Percentiles rank a stretch among this genome's conserved stretches.
phyloP scores from a whole-genome alignment of 768 basidiomycete species.

The Hygrocybe coccinea region DNA sequence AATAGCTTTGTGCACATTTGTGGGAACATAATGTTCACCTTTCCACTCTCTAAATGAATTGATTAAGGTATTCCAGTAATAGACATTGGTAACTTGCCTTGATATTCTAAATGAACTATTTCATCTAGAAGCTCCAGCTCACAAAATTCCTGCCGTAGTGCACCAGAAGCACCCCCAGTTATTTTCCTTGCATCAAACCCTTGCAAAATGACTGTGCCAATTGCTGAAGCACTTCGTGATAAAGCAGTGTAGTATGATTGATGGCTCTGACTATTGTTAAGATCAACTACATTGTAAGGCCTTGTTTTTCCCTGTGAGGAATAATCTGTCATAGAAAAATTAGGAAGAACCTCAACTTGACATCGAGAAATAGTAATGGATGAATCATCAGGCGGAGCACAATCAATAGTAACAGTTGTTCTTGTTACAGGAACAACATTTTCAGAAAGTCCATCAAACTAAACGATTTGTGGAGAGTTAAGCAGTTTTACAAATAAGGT shows the following conservation, averaged over 20 bases:
- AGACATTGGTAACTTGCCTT: constrained; percentile 2
- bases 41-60: neutral
- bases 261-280: constrained; percentile 14
- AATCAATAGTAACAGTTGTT: constrained; percentile 6
- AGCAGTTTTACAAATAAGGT: constrained; percentile 17
- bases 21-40: constrained; percentile 4
- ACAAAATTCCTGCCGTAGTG: constrained; percentile 18
- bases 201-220: constrained; percentile 25
- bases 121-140: constrained; percentile 21
- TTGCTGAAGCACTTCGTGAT: constrained; percentile 16
- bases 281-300: constrained; percentile 23
- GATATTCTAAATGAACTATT: constrained; percentile 16
- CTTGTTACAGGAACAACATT: constrained; percentile 22
- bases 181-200: constrained; percentile 20
- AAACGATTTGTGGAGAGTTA: constrained; percentile 8
- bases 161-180: constrained; percentile 10
- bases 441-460: constrained; percentile 1
- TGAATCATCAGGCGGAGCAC: constrained; percentile 18
- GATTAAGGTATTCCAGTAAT: constrained; percentile 1
- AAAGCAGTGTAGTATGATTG: constrained; percentile 16
- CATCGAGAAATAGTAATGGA: constrained; percentile 10
- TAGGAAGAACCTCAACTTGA: constrained; percentile 22
- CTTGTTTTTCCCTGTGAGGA: constrained; percentile 22
- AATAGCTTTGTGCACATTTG: constrained; percentile 4
- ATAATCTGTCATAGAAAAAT: constrained; percentile 33